A percentile compares a stretch with the other conserved stretches of the same genome.
phyloP scores from a whole-genome alignment of 1,284 basidiomycete species.

The Apiotrichum gracile region DNA sequence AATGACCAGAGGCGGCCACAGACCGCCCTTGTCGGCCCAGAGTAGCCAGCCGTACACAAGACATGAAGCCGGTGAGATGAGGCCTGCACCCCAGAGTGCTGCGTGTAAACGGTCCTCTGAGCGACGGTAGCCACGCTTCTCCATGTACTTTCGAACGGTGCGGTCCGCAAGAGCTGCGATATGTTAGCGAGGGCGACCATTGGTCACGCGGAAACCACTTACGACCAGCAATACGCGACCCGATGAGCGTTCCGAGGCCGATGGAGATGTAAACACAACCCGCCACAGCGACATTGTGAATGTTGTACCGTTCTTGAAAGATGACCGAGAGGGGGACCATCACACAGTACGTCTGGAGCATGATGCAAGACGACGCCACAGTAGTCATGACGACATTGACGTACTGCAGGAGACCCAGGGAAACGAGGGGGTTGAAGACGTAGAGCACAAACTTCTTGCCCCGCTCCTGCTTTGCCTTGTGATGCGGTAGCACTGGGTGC shows the following conservation, averaged over 20 bases:
- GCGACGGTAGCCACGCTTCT: constrained; percentile 50
- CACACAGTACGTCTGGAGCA: constrained; percentile 36
- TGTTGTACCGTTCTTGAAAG: constrained; percentile 54
- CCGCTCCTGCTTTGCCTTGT: constrained; percentile 21
- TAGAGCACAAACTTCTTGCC: constrained; percentile 48
- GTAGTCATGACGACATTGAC: constrained; percentile 51
- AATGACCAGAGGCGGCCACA: constrained; percentile 35
- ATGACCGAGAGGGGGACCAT: constrained; percentile 9
- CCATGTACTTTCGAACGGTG: constrained; percentile 51
- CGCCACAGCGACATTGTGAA: constrained; percentile 56
- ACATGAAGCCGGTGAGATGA: constrained; percentile 48
- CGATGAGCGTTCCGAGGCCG: constrained; percentile 59
- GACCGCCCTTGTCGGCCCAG: constrained; percentile 28
- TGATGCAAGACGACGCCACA: constrained; percentile 24
- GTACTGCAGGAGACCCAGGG: constrained; percentile 55
- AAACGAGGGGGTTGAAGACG: constrained; percentile 58
- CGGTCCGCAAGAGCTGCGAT: constrained; percentile 53
- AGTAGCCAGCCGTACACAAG: constrained; percentile 43
- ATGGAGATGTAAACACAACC: constrained; percentile 58
- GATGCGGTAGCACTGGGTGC: constrained; percentile 51
- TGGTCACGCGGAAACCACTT: constrained; percentile 19
- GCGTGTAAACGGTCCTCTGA: constrained; percentile 60
- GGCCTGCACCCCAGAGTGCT: constrained; percentile 49
- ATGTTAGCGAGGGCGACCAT: neutral
- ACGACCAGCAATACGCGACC: constrained; percentile 54